These are phyloP conservation scores for Metschnikowia noctiluminum DNA, from an alignment of 805 yeast genomes.

Conservation along the genomic window DNA sequence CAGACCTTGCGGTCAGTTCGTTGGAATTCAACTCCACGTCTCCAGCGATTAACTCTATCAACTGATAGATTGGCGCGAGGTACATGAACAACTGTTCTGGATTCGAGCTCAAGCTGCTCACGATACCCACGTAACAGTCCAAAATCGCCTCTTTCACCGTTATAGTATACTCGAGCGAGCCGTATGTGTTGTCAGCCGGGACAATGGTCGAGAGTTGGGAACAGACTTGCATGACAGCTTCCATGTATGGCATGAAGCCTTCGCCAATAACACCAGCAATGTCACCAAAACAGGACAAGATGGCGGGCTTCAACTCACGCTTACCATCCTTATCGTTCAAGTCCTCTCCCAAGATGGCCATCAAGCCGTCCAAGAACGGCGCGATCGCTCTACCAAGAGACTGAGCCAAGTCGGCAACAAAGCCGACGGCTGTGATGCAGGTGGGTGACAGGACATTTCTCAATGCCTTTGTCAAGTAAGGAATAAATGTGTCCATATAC, in stretches of 20 bases:
- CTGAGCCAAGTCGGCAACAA: slow-evolving; percentile 91
- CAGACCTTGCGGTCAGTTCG: slow-evolving; percentile 75
- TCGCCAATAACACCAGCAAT: slow-evolving; percentile 85
- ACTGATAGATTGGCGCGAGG: slow-evolving; percentile 66
- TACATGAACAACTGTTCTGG: slow-evolving; percentile 66
- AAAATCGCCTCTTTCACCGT: slow-evolving; percentile 82
- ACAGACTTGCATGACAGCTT: slow-evolving; percentile 77
- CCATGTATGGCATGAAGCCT: slow-evolving; percentile 71
- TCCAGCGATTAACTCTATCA: slow-evolving; percentile 55
- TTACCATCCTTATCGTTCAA: slow-evolving; percentile 65
- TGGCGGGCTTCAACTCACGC: slow-evolving; percentile 81
- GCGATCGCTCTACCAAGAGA: slow-evolving; percentile 73
- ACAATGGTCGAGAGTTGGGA: slow-evolving; percentile 58
- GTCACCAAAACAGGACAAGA: slow-evolving; percentile 92
- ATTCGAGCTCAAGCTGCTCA: slow-evolving; percentile 75
- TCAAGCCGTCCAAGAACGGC: slow-evolving; percentile 75
- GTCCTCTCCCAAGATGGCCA: slow-evolving; percentile 76
- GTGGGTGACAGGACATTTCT: slow-evolving; percentile 80
- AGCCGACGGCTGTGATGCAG: slow-evolving; percentile 87
- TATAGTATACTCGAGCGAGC: slow-evolving; percentile 71
- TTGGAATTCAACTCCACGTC: slow-evolving; percentile 59
- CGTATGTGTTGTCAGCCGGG: slow-evolving; percentile 66
- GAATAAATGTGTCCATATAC: slow-evolving; percentile 80
- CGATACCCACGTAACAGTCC: slow-evolving; percentile 93
- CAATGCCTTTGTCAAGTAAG: slow-evolving; percentile 75